These are phyloP conservation scores for Gossypium lobatum DNA, from an alignment of 441 rosid species.

Conservation along the genomic window DNA sequence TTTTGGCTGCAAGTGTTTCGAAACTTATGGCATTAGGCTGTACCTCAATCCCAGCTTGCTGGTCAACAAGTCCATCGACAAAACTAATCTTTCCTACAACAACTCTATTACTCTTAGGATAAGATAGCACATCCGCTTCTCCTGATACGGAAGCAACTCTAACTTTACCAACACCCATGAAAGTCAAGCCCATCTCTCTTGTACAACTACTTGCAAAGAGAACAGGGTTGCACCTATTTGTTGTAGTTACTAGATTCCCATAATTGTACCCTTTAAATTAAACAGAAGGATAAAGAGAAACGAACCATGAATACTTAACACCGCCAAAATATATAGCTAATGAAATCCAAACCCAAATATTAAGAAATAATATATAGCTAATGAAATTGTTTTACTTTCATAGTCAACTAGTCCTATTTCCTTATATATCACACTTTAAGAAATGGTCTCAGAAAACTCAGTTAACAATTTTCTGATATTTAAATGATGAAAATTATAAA, in stretches of 20 bases:
- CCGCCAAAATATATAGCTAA: background rate
- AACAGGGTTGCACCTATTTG: conserved; percentile 19
- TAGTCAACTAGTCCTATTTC: background rate
- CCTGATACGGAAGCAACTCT: conserved; percentile 42
- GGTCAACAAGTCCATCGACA: conserved; percentile 8
- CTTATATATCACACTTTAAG: background rate
- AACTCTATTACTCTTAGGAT: conserved; percentile 31
- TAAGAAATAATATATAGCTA: background rate
- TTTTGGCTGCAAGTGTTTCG: conserved; percentile 53
- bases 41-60: conserved; percentile 29
- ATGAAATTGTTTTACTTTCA: background rate
- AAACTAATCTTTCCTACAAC: conserved; percentile 15
- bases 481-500: background rate
- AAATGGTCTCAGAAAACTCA: background rate
- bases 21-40: conserved; percentile 44
- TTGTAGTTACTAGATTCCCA: conserved; percentile 10
- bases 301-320: background rate
- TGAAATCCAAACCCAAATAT: background rate
- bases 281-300: background rate
- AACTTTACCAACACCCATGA: conserved; percentile 24
- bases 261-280: conserved; percentile 19
- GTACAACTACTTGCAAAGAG: conserved; percentile 5
- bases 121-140: conserved; percentile 45
- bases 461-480: background rate
- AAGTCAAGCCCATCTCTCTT: conserved; percentile 24